Conservation (phyloP, 164 flowering plant genomes). For the Magnolia sinica region DNA sequence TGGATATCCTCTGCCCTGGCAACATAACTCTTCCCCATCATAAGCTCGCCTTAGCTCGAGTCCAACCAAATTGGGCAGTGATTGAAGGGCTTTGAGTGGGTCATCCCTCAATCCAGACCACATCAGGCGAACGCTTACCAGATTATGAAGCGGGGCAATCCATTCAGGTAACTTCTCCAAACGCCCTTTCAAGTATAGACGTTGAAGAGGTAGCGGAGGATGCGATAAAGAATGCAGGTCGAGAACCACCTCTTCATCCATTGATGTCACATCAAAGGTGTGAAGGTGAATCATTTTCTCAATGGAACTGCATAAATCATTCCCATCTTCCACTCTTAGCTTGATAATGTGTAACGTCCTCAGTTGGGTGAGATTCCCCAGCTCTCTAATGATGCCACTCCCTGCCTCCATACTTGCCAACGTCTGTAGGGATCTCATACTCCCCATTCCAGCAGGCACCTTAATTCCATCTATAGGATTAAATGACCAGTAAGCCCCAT, state of each 20-base stretch:
- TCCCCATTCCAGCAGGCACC: constrained; percentile 30
- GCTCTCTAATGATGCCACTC: constrained; percentile 11
- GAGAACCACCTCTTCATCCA: constrained; percentile 19
- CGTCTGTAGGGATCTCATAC: constrained; percentile 24
- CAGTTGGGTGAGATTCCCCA: constrained; percentile 33
- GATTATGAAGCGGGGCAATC: neutral
- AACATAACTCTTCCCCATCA: neutral
- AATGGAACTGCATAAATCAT: constrained; percentile 28
- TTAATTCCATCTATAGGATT: constrained; percentile 5
- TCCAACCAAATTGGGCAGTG: neutral
- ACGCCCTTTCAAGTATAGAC: neutral
- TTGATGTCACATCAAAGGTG: constrained; percentile 18
- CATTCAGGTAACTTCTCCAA: neutral
- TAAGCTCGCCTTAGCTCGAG: accelerated
- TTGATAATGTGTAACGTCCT: constrained; percentile 28
- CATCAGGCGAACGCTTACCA: accelerated
- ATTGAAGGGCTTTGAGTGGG: neutral
- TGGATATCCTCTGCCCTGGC: neutral
- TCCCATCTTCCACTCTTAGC: constrained; percentile 18
- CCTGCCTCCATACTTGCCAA: constrained; percentile 31
- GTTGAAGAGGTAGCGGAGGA: neutral
- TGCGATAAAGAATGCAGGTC: constrained; percentile 23
- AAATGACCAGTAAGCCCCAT: neutral
- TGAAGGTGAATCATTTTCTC: constrained; percentile 30
- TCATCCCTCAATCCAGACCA: neutral